These are phyloP conservation scores for Verticillium dahliae DNA, from an alignment of 2,329 filamentous ascomycete genomes.

Conservation along the genomic window DNA sequence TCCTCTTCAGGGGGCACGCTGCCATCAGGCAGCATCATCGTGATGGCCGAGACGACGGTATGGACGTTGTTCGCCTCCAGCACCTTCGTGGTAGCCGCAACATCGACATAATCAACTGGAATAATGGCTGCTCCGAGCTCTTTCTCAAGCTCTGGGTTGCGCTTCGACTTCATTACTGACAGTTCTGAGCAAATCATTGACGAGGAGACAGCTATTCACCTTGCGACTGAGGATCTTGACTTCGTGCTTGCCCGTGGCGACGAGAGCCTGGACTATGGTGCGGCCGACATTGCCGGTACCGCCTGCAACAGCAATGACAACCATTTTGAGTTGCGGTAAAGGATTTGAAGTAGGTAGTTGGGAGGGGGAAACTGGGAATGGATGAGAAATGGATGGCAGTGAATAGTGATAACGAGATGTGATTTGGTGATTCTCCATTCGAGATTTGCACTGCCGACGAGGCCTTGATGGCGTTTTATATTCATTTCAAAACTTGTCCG, in stretches of 20 bases:
- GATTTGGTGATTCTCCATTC: too few relatives aligned
- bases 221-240: slow-evolving; percentile 34
- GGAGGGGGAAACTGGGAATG: too few relatives aligned
- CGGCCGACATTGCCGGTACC: slow-evolving; percentile 38
- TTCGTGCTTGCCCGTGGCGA: slow-evolving; percentile 23
- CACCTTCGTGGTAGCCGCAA: slow-evolving; percentile 10
- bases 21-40: slow-evolving; percentile 17
- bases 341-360: too few relatives aligned
- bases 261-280: slow-evolving; percentile 36
- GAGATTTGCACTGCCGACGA: too few relatives aligned
- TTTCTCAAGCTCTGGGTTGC: slow-evolving; percentile 11
- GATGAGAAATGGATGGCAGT: too few relatives aligned
- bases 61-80: slow-evolving; percentile 30
- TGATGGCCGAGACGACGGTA: slow-evolving; percentile 35
- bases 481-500: neutral
- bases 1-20: slow-evolving; percentile 27
- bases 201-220: slow-evolving; percentile 14
- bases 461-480: too few relatives aligned
- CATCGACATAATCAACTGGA: slow-evolving; percentile 17
- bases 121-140: slow-evolving; percentile 17
- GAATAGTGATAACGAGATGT: too few relatives aligned
- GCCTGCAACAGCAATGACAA: slow-evolving; percentile 36
- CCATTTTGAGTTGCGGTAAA: neutral
- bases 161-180: slow-evolving; percentile 3
- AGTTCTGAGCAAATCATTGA: neutral